These are phyloP conservation scores for Aechmea fasciata DNA, from an alignment of 176 grass and related monocot genomes.

Conservation along the genomic window DNA sequence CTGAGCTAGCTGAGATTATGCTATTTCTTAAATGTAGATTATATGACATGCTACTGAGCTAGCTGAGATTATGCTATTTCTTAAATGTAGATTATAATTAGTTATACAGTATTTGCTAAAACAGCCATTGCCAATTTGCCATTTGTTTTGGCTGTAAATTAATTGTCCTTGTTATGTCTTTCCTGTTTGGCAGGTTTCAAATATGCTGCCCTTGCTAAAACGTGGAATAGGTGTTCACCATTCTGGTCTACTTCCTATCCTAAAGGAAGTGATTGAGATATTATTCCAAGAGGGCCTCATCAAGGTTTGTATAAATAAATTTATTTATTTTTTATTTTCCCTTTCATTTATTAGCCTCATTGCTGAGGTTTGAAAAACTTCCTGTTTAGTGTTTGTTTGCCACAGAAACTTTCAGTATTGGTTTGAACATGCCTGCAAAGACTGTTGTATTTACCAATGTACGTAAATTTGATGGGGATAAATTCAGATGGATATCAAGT, in stretches of 20 bases:
- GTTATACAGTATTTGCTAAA: too few species aligned
- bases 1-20: too few species aligned
- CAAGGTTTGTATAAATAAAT: conserved; percentile 38
- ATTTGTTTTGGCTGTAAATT: too few species aligned
- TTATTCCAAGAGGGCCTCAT: conserved; percentile 95
- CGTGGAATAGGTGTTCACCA: conserved; percentile 90
- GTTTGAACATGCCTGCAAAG: conserved; percentile 98
- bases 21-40: too few species aligned
- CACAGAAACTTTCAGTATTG: conserved; percentile 99
- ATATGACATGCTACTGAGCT: too few species aligned
- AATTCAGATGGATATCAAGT: conserved; percentile 88
- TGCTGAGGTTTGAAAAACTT: conserved; percentile 15
- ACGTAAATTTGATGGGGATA: conserved; percentile 87
- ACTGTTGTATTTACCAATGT: conserved; percentile 97
- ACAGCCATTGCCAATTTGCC: too few species aligned
- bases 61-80: too few species aligned
- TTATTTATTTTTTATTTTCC: background rate
- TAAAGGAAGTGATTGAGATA: conserved; percentile 99
- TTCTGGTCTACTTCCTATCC: conserved; percentile 85
- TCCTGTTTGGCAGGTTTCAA: conserved; percentile 45
- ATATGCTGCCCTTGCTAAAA: conserved; percentile 88
- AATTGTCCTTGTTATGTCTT: background rate
- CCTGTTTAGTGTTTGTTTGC: conserved; percentile 84
- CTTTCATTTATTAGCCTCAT: background rate
- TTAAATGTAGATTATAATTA: too few species aligned